These are phyloP conservation scores for Blastobotrys parvus DNA, from an alignment of 805 yeast genomes.

Conservation along the genomic window DNA sequence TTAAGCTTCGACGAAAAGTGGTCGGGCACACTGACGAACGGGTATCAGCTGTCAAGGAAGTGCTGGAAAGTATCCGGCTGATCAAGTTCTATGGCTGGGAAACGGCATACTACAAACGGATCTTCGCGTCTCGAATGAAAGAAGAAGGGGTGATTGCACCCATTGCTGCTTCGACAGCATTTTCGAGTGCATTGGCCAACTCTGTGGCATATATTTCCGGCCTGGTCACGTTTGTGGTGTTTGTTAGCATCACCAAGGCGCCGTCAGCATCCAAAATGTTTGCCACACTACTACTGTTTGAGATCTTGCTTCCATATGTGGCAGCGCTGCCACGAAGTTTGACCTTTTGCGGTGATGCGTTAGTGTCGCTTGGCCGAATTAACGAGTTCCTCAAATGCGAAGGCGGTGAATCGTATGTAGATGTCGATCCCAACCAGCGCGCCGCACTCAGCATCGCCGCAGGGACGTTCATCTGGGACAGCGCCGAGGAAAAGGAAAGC, in stretches of 20 bases:
- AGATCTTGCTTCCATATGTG: slow-evolving; percentile 46
- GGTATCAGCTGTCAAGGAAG: slow-evolving; percentile 68
- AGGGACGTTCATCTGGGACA: slow-evolving; percentile 58
- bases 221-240: neutral
- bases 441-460: slow-evolving; percentile 40
- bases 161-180: slow-evolving; percentile 58
- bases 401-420: slow-evolving; percentile 23
- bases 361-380: slow-evolving; percentile 45
- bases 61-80: slow-evolving; percentile 66
- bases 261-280: slow-evolving; percentile 31
- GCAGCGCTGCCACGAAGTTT: slow-evolving; percentile 53
- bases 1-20: slow-evolving; percentile 48
- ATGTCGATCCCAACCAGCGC: slow-evolving; percentile 26
- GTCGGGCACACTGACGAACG: slow-evolving; percentile 64
- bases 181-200: slow-evolving; percentile 57
- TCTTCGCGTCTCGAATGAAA: slow-evolving; percentile 45
- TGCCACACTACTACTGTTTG: slow-evolving; percentile 56
- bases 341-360: slow-evolving; percentile 53
- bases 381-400: slow-evolving; percentile 38
- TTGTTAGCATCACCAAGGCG: neutral
- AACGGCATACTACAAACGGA: slow-evolving; percentile 53
- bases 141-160: slow-evolving; percentile 56
- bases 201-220: slow-evolving; percentile 44
- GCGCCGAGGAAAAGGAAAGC: slow-evolving; percentile 6
- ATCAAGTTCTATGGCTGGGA: slow-evolving; percentile 93